Evolutionary conservation across 2,329 filamentous ascomycete species (phyloP), one percentile per base, ranked within the genome.

Genomic region (Ophiostoma sp.): DNA sequence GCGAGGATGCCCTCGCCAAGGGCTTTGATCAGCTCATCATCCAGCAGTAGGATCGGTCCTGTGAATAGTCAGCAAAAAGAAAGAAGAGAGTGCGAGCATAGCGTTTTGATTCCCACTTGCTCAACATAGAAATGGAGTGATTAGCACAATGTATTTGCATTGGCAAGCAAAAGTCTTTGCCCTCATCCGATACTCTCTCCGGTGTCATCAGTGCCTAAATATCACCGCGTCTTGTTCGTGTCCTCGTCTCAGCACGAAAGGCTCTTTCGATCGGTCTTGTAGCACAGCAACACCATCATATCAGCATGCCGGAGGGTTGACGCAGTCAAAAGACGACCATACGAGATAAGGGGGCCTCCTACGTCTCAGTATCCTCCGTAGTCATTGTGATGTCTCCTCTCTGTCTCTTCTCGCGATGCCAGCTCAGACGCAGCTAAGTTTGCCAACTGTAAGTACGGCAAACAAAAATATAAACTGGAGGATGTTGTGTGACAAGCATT

Each of bases 11-110:
- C 9, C 60, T 75, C 7, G 73, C 73, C 62, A 73, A 69, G 68
- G 74, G 74, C 2, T 74, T 75, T n/a, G 74, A 75, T n/a, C 47
- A 69, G 58, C 68, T 72, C 38, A 69, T 70, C 11, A 60, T 73
- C 45, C 5, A 70, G 9, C 16, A 67, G 41, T 66, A 68, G 38
- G 36, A 6, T 16, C 52, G n/a, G 1, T 40, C 27, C 27, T 27
- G 27, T 27, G 27, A 27, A 27, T 27, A 27, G 3, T 38, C 36
- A 40, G 36, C 40, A 40, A 5, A 55, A 27, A 55, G 12, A 18
- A 4, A 27, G 18, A 27, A 27, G 27, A 27, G 27, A 27, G 27
- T 27, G 27, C 27, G 6, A 27, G 2, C 12, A 55, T 36, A 55
- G 49, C n/a, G n/a, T 55, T 4, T 60, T 18, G 16, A 38, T 44